Conservation (phyloP, 108 stramenopile species). For the Cyclotella choctawhatcheeana region DNA sequence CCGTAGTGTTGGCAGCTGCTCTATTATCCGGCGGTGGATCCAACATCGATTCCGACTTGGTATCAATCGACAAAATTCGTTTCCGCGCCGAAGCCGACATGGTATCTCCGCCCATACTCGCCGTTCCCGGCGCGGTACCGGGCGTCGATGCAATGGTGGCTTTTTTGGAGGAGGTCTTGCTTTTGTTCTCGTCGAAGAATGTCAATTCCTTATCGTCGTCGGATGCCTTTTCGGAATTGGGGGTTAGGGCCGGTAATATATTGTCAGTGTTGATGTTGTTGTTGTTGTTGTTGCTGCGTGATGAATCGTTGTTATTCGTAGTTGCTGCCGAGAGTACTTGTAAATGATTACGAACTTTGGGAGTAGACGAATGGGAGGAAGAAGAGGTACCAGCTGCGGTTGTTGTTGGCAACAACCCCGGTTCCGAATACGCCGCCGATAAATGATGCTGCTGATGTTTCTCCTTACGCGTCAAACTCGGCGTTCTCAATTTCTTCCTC, state of each 20-base stretch:
- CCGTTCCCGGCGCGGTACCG: conserved; percentile 16
- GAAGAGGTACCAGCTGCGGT: too few relatives aligned
- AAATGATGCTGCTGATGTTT: too few relatives aligned
- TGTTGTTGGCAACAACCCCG: too few relatives aligned
- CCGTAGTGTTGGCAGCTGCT: too few relatives aligned
- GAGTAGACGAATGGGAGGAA: conserved; percentile 7
- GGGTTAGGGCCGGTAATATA: conserved; percentile 41
- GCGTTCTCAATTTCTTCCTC: conserved; percentile 42
- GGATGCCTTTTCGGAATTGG: conserved; percentile 41
- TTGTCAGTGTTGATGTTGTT: conserved; percentile 9
- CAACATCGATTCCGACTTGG: conserved; percentile 44
- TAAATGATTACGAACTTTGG: conserved; percentile 17
- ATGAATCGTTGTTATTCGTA: too few relatives aligned
- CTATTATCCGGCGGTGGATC: conserved; percentile 32
- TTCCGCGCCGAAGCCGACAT: conserved; percentile 51
- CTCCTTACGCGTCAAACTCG: conserved; percentile 35
- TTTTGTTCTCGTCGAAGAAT: conserved; percentile 32
- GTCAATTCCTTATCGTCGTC: conserved; percentile 38
- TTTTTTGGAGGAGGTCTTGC: too few relatives aligned
- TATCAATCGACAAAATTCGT: conserved; percentile 36
- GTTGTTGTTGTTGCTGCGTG: too few relatives aligned
- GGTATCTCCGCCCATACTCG: conserved; percentile 25
- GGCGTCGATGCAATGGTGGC: not conserved
- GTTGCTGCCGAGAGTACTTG: too few relatives aligned
- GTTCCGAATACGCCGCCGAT: conserved; percentile 44